Conservation (phyloP, 208 protist genomes). For the Trypanosoma congolense region DNA sequence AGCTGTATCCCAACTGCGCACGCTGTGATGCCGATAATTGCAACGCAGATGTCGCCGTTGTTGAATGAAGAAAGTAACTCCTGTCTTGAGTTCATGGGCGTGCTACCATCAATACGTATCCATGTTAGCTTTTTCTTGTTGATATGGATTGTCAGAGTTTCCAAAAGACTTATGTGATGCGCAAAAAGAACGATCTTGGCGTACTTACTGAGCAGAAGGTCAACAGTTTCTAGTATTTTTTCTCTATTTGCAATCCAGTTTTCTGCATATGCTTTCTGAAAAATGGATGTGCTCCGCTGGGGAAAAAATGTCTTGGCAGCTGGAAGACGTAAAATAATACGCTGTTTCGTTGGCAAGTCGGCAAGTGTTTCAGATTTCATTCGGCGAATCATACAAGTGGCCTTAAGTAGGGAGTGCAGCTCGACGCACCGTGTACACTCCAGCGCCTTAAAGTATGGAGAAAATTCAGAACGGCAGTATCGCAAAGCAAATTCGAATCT, state of each 20-base stretch:
- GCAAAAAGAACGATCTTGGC: slow-evolving; percentile 65
- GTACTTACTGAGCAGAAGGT: slow-evolving; percentile 51
- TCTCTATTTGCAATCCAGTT: slow-evolving; percentile 49
- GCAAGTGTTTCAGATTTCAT: slow-evolving; percentile 62
- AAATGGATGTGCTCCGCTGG: slow-evolving; percentile 14
- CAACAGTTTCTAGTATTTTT: slow-evolving; percentile 59
- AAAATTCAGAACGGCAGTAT: slow-evolving; percentile 49
- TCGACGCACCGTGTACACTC: slow-evolving; percentile 43
- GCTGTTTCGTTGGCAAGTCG: slow-evolving; percentile 66
- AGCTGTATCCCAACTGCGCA: slow-evolving; percentile 76
- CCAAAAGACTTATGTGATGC: slow-evolving; percentile 68
- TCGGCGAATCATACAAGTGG: slow-evolving; percentile 57
- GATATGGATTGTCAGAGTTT: slow-evolving; percentile 30
- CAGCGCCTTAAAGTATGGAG: slow-evolving; percentile 47
- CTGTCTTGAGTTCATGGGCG: slow-evolving; percentile 29
- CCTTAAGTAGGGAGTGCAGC: slow-evolving; percentile 36
- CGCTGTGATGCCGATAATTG: slow-evolving; percentile 72
- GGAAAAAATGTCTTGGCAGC: slow-evolving; percentile 1
- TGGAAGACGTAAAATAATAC: slow-evolving; percentile 55
- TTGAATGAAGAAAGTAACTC: slow-evolving; percentile 40
- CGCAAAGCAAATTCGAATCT: slow-evolving; percentile 69
- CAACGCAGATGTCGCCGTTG: slow-evolving; percentile 30
- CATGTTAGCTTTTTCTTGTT: slow-evolving; percentile 20
- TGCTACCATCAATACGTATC: slow-evolving; percentile 64
- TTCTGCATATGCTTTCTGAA: slow-evolving; percentile 56